Evolutionary conservation across 2,329 filamentous ascomycete species (phyloP), one percentile per base, ranked within the genome.

Genomic region (Karstenula rhodostoma): DNA sequence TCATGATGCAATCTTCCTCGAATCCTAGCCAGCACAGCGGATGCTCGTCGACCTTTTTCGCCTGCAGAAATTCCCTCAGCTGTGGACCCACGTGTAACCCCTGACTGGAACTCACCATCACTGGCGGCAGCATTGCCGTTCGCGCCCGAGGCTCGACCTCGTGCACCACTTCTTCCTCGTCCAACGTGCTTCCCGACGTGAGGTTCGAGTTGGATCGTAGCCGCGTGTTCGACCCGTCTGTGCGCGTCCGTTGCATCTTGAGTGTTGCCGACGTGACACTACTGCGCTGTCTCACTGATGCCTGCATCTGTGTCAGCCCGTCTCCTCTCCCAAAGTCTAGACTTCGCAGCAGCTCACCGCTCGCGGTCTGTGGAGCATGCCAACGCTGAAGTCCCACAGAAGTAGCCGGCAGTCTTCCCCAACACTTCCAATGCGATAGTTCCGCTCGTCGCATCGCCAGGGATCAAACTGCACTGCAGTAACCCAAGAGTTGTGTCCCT

Each of bases 351-450:
- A 44, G 86, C 90, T 73, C 81, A 93, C 91, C 67, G 87, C 90
- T 80, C 94, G 94, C 22, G 95, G 94, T 61, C 94, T 87, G 78
- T 96, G 92, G 70, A 99, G 84, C 94, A 98, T 98, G 69, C 93
- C 93, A 44, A 97, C 93, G 67, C 90, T 97, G 76, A 99, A 99
- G 81, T 99, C 95, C 95, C 95, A 99, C 13, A 99, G 82, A 60
- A 97, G 87, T 19, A 99, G 82, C 59, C 93, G 86, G 70, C 94
- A 92, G 76, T 99, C 95, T 75, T 98, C 94, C 15, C 94, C 95
- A 0, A 99, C 94, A 71, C 93, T 97, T 32, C 95, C 95, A 71
- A 99, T 97, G 1, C 95, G 88, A 79, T 99, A 99, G 70, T 93
- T 98, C 69, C 91, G 88, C 74, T 96, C 93, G 73, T 99, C 95